Conservation (phyloP, 768 basidiomycete genomes). For the Myochromella boudieri region DNA sequence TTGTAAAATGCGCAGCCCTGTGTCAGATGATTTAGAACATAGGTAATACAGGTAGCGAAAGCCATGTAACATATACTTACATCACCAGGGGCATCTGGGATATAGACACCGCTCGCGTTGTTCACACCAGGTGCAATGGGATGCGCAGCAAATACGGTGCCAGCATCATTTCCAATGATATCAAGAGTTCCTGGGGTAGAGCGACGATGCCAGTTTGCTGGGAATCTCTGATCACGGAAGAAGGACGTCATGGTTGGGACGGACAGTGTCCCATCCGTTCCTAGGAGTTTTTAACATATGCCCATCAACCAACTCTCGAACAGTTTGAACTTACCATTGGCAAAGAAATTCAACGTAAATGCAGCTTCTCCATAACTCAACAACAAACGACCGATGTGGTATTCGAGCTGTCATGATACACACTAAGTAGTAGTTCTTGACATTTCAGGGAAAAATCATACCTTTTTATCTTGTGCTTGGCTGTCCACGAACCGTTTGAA, state of each 20-base stretch:
- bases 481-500: constrained; percentile 13
- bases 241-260: constrained; percentile 15
- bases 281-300: background rate
- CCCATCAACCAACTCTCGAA: background rate
- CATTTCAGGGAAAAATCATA: background rate
- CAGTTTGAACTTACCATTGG: constrained; percentile 9
- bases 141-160: background rate
- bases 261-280: constrained; percentile 13
- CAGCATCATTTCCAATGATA: background rate
- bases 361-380: constrained; percentile 16
- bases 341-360: constrained; percentile 18
- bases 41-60: background rate
- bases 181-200: constrained; percentile 4
- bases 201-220: constrained; percentile 11
- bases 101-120: constrained; percentile 10
- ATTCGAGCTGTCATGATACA: constrained; percentile 10
- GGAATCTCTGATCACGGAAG: constrained; percentile 16
- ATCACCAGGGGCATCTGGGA: constrained; percentile 1
- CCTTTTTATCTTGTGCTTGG: constrained; percentile 7
- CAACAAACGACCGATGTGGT: constrained; percentile 13
- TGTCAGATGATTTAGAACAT: background rate
- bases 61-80: background rate
- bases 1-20: constrained; percentile 9
- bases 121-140: constrained; percentile 14
- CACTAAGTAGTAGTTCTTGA: background rate